Evolutionary conservation across 140 eudicot genomes (phyloP).

Genomic region (Senecio squalidus): DNA sequence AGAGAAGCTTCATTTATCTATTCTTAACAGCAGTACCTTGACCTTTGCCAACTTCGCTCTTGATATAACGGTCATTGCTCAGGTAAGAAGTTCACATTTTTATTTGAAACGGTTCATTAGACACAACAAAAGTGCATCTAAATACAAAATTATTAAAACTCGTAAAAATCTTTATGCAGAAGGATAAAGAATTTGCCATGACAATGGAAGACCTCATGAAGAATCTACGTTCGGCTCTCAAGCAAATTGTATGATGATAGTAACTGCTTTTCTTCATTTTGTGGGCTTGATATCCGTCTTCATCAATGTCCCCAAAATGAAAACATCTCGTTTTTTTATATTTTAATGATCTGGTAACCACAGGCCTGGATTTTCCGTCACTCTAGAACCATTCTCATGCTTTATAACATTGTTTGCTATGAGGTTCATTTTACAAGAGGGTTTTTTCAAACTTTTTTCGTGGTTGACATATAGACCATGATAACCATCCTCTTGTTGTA

Average conservation of each 20-base stretch:
- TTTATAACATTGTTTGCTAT: conserved; percentile 36
- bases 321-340: neutral
- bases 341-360: conserved; percentile 21
- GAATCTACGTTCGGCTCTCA: conserved; percentile 55
- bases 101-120: neutral
- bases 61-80: conserved; percentile 57
- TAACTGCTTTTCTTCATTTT: neutral
- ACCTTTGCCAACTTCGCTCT: conserved; percentile 64
- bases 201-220: conserved; percentile 57
- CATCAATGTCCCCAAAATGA: neutral
- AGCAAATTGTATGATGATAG: conserved; percentile 32
- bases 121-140: neutral
- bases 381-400: conserved; percentile 31
- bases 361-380: conserved; percentile 35
- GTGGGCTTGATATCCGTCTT: neutral
- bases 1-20: conserved; percentile 65
- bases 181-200: conserved; percentile 52
- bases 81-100: conserved; percentile 45
- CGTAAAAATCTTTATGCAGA: conserved; percentile 39
- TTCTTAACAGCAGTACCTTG: conserved; percentile 53
- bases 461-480: conserved; percentile 58
- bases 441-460: conserved; percentile 48
- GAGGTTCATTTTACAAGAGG: conserved; percentile 72
- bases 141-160: conserved; percentile 1
- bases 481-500: conserved; percentile 53